Conservation (phyloP, 2,329 filamentous ascomycete genomes). For the Cryoendolithus antarcticus region DNA sequence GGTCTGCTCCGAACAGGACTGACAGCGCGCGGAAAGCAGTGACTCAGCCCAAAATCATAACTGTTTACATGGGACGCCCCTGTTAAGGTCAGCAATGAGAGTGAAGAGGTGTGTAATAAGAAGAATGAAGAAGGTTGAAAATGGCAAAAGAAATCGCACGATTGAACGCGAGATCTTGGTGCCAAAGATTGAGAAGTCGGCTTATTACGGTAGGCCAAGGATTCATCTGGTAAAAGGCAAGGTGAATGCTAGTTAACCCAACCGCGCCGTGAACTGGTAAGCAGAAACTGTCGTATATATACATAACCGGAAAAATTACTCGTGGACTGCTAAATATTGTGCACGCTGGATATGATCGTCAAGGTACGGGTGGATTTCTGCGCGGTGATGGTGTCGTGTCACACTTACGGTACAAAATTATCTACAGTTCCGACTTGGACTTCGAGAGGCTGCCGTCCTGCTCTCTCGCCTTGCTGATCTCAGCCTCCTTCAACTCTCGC, state of each 20-base stretch:
- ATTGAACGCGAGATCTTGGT: neutral
- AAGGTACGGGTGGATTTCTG: too few relatives aligned
- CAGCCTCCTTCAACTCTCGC: slow-evolving; percentile 21
- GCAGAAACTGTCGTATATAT: slow-evolving; percentile 3
- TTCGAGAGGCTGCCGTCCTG: slow-evolving; percentile 10
- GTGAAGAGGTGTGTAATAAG: neutral
- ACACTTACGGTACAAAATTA: too few relatives aligned
- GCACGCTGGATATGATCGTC: too few relatives aligned
- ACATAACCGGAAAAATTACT: too few relatives aligned
- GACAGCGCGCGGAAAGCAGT: too few relatives aligned
- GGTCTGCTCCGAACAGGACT: too few relatives aligned
- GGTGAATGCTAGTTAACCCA: slow-evolving; percentile 22
- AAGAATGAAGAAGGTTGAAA: neutral
- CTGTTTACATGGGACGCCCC: too few relatives aligned
- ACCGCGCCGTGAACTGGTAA: slow-evolving; percentile 13
- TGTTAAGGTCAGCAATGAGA: too few relatives aligned
- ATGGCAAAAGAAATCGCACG: slow-evolving; percentile 3
- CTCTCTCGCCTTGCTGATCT: slow-evolving; percentile 20
- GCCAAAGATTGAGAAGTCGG: slow-evolving; percentile 18
- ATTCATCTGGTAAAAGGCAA: slow-evolving; percentile 25
- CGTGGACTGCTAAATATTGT: too few relatives aligned
- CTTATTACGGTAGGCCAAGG: slow-evolving; percentile 18
- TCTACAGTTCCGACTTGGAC: too few relatives aligned
- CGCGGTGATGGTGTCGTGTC: too few relatives aligned
- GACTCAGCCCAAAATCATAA: too few relatives aligned